Evolutionary conservation across 805 yeast species (phyloP).

Genomic region (Hanseniaspora hatyaiensis): DNA sequence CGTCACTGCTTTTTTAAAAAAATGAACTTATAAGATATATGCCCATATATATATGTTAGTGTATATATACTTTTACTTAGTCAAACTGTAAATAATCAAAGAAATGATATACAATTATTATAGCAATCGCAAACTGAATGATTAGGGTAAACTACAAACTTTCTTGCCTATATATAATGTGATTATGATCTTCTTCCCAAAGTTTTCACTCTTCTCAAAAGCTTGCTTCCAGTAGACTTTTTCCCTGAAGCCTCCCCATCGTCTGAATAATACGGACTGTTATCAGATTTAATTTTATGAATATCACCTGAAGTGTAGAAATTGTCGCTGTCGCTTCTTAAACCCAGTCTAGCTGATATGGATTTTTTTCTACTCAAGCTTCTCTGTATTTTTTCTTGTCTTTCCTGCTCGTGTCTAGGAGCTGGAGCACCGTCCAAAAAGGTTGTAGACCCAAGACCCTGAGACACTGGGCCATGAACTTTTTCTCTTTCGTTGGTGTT

Average conservation of each 20-base stretch:
- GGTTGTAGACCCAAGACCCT: slow-evolving; percentile 85
- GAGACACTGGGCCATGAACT: slow-evolving; percentile 74
- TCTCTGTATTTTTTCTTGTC: slow-evolving; percentile 26
- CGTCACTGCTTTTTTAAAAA: too few relatives aligned
- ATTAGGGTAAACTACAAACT: too few relatives aligned
- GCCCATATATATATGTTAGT: too few relatives aligned
- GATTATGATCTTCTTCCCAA: slow-evolving; percentile 38
- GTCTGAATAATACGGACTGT: slow-evolving; percentile 15
- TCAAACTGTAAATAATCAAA: too few relatives aligned
- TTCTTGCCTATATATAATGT: too few relatives aligned
- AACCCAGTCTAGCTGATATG: slow-evolving; percentile 53
- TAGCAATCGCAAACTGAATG: too few relatives aligned
- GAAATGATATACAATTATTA: too few relatives aligned
- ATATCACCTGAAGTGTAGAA: slow-evolving; percentile 17
- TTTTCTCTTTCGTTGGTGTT: slow-evolving; percentile 58
- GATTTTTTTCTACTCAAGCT: slow-evolving; percentile 70
- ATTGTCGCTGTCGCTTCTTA: slow-evolving; percentile 15
- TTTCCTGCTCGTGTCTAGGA: slow-evolving; percentile 32
- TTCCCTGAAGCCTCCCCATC: slow-evolving; percentile 13
- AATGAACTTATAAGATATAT: too few relatives aligned
- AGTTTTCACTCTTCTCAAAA: slow-evolving; percentile 78
- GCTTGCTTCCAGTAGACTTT: slow-evolving; percentile 38
- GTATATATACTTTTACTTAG: too few relatives aligned
- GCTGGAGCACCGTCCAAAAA: slow-evolving; percentile 97
- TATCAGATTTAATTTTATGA: slow-evolving; percentile 8